Evolutionary conservation across 495 filamentous ascomycete genomes (phyloP).

Genomic region (Hypoxylon perforatum): DNA sequence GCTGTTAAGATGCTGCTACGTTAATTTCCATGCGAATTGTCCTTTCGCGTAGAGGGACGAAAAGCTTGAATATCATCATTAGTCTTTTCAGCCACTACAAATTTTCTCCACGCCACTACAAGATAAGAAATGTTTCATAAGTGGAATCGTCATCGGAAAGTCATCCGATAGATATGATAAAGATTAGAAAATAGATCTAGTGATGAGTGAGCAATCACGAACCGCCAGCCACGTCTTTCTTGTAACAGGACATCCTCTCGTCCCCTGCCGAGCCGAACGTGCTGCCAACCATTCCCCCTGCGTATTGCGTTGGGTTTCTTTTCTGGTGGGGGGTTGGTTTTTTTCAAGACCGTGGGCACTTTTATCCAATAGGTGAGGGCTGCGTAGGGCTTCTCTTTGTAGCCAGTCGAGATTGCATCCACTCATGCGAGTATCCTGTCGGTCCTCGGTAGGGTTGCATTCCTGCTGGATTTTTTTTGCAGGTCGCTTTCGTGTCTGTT

Average conservation of each 20-base stretch:
- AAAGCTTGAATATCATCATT: background rate
- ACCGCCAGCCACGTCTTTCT: slow-evolving; percentile 8
- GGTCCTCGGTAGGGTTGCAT: slow-evolving; percentile 25
- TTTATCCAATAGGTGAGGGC: slow-evolving; percentile 24
- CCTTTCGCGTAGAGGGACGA: too few species aligned
- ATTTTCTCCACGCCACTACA: too few species aligned
- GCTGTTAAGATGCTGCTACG: background rate
- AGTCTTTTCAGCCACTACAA: background rate
- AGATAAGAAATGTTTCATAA: background rate
- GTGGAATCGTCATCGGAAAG: background rate
- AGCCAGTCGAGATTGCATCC: slow-evolving; percentile 18
- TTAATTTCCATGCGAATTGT: too few species aligned
- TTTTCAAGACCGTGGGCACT: background rate
- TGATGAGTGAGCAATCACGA: background rate
- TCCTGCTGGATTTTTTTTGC: slow-evolving; percentile 3
- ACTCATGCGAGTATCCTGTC: slow-evolving; percentile 20
- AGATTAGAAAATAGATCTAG: background rate
- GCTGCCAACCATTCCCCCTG: slow-evolving; percentile 30
- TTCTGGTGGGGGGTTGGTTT: slow-evolving; percentile 2
- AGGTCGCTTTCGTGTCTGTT: slow-evolving; percentile 12
- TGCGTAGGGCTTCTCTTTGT: slow-evolving; percentile 5
- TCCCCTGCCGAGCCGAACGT: slow-evolving; percentile 27
- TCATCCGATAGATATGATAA: background rate
- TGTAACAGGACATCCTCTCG: too few species aligned
- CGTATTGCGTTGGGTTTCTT: slow-evolving; percentile 23